Conservation (phyloP, 2,329 filamentous ascomycete genomes). For the Diaporthe velutina region DNA sequence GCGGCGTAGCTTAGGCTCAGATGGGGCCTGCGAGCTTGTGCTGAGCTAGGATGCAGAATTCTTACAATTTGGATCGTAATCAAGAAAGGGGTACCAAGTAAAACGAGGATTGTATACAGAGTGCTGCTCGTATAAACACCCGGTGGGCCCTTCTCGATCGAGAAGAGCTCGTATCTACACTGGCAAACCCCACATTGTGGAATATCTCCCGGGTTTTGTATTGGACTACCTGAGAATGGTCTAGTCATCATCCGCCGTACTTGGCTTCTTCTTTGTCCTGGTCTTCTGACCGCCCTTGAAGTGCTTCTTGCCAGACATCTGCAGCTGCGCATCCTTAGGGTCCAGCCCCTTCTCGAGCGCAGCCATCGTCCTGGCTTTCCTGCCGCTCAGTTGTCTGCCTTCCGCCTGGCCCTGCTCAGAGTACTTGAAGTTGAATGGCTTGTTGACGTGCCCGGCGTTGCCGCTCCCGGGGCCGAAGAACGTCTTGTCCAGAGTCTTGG, state of each 20-base stretch:
- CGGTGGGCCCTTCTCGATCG: background rate
- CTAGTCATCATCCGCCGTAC: slow-evolving; percentile 54
- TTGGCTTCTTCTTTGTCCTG: slow-evolving; percentile 65
- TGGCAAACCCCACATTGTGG: background rate
- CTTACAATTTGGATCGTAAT: background rate
- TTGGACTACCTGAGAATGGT: background rate
- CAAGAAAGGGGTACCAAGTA: background rate
- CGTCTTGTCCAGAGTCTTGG: slow-evolving; percentile 82
- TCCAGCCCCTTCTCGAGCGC: slow-evolving; percentile 90
- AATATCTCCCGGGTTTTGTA: background rate
- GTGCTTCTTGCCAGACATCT: slow-evolving; percentile 84
- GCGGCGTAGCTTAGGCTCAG: background rate
- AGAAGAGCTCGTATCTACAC: background rate
- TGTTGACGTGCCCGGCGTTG: slow-evolving; percentile 75
- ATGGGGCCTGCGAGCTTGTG: background rate
- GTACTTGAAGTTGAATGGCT: slow-evolving; percentile 93
- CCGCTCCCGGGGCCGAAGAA: slow-evolving; percentile 82
- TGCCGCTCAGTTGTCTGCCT: slow-evolving; percentile 74
- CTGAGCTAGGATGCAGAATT: background rate
- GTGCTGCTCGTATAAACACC: background rate
- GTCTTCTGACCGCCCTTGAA: slow-evolving; percentile 81
- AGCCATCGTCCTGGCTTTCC: slow-evolving; percentile 84
- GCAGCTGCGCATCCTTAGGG: slow-evolving; percentile 77
- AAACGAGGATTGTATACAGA: background rate
- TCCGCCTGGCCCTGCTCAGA: slow-evolving; percentile 77